A percentile compares a stretch with the other conserved stretches of the same genome.
phyloP scores from a whole-genome alignment of 495 filamentous ascomycete genomes.

The Penicillium bialowiezense region DNA sequence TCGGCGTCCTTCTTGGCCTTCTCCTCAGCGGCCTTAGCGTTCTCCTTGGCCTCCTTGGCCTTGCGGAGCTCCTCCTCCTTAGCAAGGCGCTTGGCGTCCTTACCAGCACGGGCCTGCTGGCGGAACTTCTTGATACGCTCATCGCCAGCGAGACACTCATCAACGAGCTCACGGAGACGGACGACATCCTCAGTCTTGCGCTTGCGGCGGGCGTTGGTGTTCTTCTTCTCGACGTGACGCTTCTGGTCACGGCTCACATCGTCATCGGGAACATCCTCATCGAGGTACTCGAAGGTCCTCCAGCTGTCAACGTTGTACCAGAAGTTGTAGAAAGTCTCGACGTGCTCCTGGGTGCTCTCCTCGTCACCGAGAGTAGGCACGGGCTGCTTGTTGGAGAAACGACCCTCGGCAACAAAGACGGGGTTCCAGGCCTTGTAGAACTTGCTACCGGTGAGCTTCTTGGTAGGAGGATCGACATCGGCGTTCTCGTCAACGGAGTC shows the following conservation, averaged over 20 bases:
- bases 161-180: constrained; percentile 82
- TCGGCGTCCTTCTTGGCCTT: constrained; percentile 76
- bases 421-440: constrained; percentile 91
- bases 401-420: constrained; percentile 84
- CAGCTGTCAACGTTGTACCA: constrained; percentile 99
- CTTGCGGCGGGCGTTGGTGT: constrained; percentile 95
- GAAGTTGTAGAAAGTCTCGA: constrained; percentile 97
- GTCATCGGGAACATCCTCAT: constrained; percentile 98
- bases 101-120: constrained; percentile 82
- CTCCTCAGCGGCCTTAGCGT: constrained; percentile 75
- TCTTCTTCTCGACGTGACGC: constrained; percentile 96
- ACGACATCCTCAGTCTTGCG: constrained; percentile 97
- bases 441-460: constrained; percentile 82
- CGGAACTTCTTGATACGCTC: constrained; percentile 97
- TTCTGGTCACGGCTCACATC: constrained; percentile 99
- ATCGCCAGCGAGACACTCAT: constrained; percentile 76
- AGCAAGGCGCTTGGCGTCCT: constrained; percentile 89
- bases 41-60: constrained; percentile 72
- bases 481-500: constrained; percentile 94
- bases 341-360: constrained; percentile 79
- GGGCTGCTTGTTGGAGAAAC: constrained; percentile 87
- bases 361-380: constrained; percentile 84
- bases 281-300: constrained; percentile 95
- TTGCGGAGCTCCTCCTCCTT: constrained; percentile 89
- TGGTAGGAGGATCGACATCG: constrained; percentile 83